phyloP scores from a whole-genome alignment of 2,329 filamentous ascomycete genomes.

The Aureobasidium subglaciale region DNA sequence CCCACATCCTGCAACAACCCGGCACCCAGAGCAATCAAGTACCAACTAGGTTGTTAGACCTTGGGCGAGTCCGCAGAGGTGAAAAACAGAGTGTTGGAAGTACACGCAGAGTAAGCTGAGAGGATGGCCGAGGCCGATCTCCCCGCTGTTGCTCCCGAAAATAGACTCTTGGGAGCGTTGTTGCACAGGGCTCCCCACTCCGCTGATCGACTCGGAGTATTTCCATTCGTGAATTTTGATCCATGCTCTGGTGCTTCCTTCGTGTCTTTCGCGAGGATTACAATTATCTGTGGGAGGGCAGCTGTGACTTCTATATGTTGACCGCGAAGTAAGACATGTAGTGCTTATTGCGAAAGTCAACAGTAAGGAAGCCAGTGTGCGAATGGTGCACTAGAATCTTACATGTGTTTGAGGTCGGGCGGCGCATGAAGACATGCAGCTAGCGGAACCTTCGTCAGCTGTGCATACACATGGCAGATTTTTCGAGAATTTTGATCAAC shows the following conservation, averaged over 20 bases:
- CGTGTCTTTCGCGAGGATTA: neutral
- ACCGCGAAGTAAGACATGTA: neutral
- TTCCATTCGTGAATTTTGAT: neutral
- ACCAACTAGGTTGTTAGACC: slow-evolving; percentile 8
- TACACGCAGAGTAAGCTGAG: slow-evolving; percentile 9
- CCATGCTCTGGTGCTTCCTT: neutral
- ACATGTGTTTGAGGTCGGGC: neutral
- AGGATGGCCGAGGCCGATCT: slow-evolving; percentile 3
- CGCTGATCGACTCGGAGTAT: neutral
- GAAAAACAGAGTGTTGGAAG: slow-evolving; percentile 1
- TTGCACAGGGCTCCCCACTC: slow-evolving; percentile 1
- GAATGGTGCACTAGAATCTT: neutral
- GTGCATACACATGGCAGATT: neutral
- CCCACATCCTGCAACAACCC: slow-evolving; percentile 2
- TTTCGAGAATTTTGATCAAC: neutral
- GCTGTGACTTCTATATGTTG: neutral
- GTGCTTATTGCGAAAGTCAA: neutral
- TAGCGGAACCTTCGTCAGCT: neutral
- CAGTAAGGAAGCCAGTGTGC: neutral
- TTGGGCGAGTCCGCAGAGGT: neutral
- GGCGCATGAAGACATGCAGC: neutral
- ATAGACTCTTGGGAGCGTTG: neutral
- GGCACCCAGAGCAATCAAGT: slow-evolving; percentile 10
- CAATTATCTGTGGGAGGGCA: neutral
- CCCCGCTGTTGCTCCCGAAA: slow-evolving; percentile 6